A percentile compares a stretch with the other conserved stretches of the same genome.
Evolutionary conservation across 1,284 basidiomycete species (phyloP).

Genomic region (Pyrrhoderma lamaoense): DNA sequence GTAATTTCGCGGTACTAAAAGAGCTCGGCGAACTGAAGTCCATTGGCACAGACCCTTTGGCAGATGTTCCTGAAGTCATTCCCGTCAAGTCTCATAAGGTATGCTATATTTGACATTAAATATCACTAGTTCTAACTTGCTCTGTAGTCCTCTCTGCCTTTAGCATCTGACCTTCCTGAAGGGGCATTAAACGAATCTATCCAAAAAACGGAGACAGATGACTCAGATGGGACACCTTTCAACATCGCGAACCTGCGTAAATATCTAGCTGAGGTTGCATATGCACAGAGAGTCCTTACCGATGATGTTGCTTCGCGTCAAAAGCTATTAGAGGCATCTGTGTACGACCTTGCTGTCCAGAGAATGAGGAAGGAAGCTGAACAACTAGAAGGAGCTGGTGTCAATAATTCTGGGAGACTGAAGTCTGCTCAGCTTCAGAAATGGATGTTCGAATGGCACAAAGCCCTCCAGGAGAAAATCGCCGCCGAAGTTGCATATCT

Average conservation of each 20-base stretch:
- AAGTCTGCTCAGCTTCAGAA: slow-evolving; percentile 53
- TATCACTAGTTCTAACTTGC: too few relatives aligned
- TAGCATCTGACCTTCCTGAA: slow-evolving; percentile 1
- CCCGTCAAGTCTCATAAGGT: slow-evolving; percentile 15
- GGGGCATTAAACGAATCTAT: slow-evolving; percentile 9
- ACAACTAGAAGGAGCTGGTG: slow-evolving; percentile 46
- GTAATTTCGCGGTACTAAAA: slow-evolving; percentile 41
- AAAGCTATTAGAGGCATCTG: slow-evolving; percentile 75
- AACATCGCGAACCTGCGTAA: slow-evolving; percentile 63
- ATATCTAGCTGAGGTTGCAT: slow-evolving; percentile 55
- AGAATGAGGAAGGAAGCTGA: slow-evolving; percentile 64
- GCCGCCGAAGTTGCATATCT: slow-evolving; percentile 51
- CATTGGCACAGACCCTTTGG: slow-evolving; percentile 40
- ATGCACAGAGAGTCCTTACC: slow-evolving; percentile 56
- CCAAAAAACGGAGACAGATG: slow-evolving; percentile 20
- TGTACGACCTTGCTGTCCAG: slow-evolving; percentile 74
- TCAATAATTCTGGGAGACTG: slow-evolving; percentile 44
- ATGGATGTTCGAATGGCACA: slow-evolving; percentile 89
- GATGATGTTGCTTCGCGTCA: slow-evolving; percentile 71
- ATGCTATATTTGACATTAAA: too few relatives aligned
- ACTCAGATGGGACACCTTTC: slow-evolving; percentile 51
- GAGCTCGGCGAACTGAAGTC: slow-evolving; percentile 50
- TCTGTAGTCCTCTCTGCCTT: too few relatives aligned
- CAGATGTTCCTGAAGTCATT: slow-evolving; percentile 30
- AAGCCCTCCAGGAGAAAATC: slow-evolving; percentile 51